Evolutionary conservation across 139 green algal genomes (phyloP).

Genomic region (Zygnema circumcarinatum): DNA sequence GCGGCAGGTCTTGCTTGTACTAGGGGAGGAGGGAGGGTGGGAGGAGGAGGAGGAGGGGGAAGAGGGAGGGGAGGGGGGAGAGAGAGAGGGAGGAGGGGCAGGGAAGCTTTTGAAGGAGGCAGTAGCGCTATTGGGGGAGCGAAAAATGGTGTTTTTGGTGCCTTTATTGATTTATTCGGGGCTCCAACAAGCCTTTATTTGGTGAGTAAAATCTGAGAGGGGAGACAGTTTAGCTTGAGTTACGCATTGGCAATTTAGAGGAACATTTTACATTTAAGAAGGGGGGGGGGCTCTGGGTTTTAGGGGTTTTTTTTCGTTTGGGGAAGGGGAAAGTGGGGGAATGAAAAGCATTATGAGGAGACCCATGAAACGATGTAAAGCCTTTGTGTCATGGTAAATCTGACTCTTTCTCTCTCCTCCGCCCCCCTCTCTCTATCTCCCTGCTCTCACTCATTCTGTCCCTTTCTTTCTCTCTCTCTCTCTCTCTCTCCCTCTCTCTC

Average conservation of each 20-base stretch:
- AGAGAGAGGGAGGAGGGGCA: not conserved
- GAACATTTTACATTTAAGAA: too few relatives aligned
- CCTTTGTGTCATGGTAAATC: too few relatives aligned
- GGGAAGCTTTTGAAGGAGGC: not conserved
- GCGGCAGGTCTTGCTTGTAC: not conserved
- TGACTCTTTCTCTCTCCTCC: too few relatives aligned
- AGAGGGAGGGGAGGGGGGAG: not conserved
- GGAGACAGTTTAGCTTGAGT: not conserved
- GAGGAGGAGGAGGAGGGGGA: not conserved
- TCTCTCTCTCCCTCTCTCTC: not conserved
- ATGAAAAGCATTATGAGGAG: too few relatives aligned
- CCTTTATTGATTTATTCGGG: constrained; percentile 38
- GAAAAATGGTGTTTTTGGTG: constrained; percentile 14
- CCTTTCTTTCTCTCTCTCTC: too few relatives aligned
- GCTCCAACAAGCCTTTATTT: constrained; percentile 41
- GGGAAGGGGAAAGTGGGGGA: too few relatives aligned
- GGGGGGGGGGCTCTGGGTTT: too few relatives aligned
- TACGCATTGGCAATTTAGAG: constrained; percentile 2
- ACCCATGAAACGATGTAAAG: too few relatives aligned
- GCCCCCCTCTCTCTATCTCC: too few relatives aligned
- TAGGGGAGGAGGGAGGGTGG: not conserved
- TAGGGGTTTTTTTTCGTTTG: too few relatives aligned
- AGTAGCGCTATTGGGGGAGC: constrained; percentile 11
- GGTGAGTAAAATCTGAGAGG: constrained; percentile 29
- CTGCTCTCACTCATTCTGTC: too few relatives aligned